Evolutionary conservation across 2,329 filamentous ascomycete species (phyloP).

Genomic region (Blastomyces silverae): DNA sequence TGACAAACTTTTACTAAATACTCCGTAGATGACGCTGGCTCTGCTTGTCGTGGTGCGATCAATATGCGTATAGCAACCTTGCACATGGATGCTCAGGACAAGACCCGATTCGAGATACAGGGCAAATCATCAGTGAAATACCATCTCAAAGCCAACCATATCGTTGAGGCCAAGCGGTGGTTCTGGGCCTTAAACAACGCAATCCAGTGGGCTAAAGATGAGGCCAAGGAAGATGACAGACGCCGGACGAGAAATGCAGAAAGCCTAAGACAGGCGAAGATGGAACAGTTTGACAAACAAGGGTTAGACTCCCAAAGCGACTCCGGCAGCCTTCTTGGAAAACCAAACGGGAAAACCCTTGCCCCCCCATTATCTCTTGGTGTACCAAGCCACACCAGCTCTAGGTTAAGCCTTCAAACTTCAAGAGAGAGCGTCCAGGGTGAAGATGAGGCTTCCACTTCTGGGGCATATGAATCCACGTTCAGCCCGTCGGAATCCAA

Average conservation of each 20-base stretch:
- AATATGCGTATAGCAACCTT: constrained; percentile 96
- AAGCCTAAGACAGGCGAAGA: constrained; percentile 68
- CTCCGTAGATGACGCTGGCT: constrained; percentile 74
- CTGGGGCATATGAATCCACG: constrained; percentile 54
- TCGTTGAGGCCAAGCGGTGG: constrained; percentile 97
- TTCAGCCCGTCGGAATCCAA: constrained; percentile 46
- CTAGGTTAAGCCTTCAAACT: constrained; percentile 46
- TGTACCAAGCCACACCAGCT: constrained; percentile 36
- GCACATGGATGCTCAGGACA: constrained; percentile 94
- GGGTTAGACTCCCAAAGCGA: constrained; percentile 43
- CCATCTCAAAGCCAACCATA: constrained; percentile 93
- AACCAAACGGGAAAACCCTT: constrained; percentile 34
- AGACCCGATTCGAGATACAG: constrained; percentile 94
- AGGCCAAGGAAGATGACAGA: constrained; percentile 81
- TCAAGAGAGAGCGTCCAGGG: constrained; percentile 44
- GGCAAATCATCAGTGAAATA: constrained; percentile 99
- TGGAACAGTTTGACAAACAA: constrained; percentile 58
- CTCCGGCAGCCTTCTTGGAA: constrained; percentile 28
- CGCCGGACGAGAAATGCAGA: constrained; percentile 69
- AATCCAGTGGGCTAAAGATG: constrained; percentile 97
- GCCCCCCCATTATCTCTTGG: constrained; percentile 32
- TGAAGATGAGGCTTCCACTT: constrained; percentile 50
- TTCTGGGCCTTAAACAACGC: constrained; percentile 99
- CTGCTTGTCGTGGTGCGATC: constrained; percentile 92
- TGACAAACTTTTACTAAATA: background rate